Base-by-base conservation (phyloP, 2,329 filamentous ascomycete species). In the Colletotrichum nymphaeae region DNA sequence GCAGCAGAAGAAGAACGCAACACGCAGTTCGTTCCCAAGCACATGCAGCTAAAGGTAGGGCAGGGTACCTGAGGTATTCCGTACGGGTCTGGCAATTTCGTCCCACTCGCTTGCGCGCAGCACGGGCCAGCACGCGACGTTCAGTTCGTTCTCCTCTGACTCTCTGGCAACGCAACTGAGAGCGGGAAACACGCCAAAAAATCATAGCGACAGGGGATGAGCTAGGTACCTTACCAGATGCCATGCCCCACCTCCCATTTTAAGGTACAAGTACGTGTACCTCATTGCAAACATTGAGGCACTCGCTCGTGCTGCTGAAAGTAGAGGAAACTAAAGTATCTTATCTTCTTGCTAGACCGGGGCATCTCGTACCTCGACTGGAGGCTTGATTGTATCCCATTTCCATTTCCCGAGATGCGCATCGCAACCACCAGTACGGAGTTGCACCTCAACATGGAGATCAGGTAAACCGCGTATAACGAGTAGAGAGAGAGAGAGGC, bases 21-120 rank as follows among this genome's bases (percentile, higher is more conserved):
- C 19, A n/a, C 24, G 24, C 37, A 59, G 37, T 16, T 37, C 11
- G 28, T 19, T 63, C 28, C 12, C 59, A 37, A 28, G 35, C 46
- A 55, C 56, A 69, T 73, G 66, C 70, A 59, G 65, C 57, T 19
- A 63, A 63, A 32, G 42, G 42, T 19, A 42, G 14, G 14, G 37
- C 14, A 46, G n/a, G 24, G 32, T 35, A 35, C 32, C 32, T 35
- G 32, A 35, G 32, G 32, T 22, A 52, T 60, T 24, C 26, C 64
- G 53, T 57, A 72, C 63, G 63, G 72, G 72, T 74, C 72, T 74
- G 28, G 72, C 49, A 74, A 65, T 74, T 74, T 74, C 72, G 63
- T 74, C 68, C 68, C 69, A 74, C 63, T 72, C 57, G 72, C 49
- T 63, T 72, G 68, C 49, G 30, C 63, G 68, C 57, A 67, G 72